These are phyloP conservation scores for Aureobasidium sp. DNA, from an alignment of 2,329 filamentous ascomycete genomes.

Conservation along the genomic window DNA sequence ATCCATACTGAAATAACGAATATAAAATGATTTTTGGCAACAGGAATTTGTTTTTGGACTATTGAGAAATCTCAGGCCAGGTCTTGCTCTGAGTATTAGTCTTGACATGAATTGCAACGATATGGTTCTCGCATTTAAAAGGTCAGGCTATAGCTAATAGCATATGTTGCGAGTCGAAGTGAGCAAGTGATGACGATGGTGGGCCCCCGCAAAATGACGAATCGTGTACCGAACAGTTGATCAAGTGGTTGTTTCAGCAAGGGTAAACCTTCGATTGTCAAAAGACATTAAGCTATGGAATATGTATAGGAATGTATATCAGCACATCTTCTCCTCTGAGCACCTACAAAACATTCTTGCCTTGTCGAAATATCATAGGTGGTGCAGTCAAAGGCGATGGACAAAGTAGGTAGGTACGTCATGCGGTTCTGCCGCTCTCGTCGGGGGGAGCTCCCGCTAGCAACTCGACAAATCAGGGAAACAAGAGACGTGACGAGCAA, in stretches of 20 bases:
- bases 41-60: background rate
- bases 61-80: background rate
- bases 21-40: background rate
- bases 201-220: constrained; percentile 1
- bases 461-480: constrained; percentile 4
- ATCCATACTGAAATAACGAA: constrained; percentile 27
- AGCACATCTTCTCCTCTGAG: background rate
- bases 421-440: background rate
- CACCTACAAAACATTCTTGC: background rate
- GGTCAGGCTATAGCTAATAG: too few relatives aligned
- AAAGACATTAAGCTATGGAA: background rate
- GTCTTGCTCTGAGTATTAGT: background rate
- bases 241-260: background rate
- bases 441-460: background rate
- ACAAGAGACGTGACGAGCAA: background rate
- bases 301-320: background rate
- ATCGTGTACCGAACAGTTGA: background rate
- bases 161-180: background rate
- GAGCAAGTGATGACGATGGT: background rate
- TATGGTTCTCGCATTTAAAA: background rate
- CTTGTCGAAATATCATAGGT: background rate
- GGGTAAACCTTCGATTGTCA: background rate
- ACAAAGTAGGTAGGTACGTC: background rate
- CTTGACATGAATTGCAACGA: background rate
- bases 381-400: background rate